phyloP scores from a whole-genome alignment of 2,329 filamentous ascomycete species.

The Colletotrichum eremochloae region DNA sequence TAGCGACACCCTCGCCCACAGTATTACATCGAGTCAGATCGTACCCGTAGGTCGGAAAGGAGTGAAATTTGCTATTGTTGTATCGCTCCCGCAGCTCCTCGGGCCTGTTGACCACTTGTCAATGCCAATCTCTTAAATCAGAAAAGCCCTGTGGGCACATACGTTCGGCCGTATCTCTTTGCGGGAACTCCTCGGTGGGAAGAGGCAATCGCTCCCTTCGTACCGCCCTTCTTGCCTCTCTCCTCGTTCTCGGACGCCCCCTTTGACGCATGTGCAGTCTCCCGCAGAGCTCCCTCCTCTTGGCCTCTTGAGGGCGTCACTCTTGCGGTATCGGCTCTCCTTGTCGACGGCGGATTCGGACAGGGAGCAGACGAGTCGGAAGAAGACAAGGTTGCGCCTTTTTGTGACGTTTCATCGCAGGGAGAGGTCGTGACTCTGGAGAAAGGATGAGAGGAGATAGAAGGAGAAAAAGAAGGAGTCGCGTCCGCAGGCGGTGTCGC shows the following conservation, averaged over 20 bases:
- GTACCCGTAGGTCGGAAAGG: constrained; percentile 38
- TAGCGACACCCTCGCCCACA: constrained; percentile 5
- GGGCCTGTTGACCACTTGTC: neutral
- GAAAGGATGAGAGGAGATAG: neutral
- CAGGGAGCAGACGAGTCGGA: constrained; percentile 15
- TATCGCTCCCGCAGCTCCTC: constrained; percentile 30
- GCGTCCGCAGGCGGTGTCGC: constrained; percentile 28
- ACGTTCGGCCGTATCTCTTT: constrained; percentile 3
- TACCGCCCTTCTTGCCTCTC: constrained; percentile 7
- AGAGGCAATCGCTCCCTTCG: neutral
- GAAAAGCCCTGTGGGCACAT: neutral
- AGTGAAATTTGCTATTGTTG: constrained; percentile 6
- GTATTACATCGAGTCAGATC: neutral
- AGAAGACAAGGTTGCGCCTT: constrained; percentile 14
- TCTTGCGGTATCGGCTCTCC: constrained; percentile 1
- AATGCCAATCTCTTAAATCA: neutral
- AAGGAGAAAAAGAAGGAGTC: constrained; percentile 5
- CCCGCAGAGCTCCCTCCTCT: constrained; percentile 20
- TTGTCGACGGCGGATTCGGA: neutral
- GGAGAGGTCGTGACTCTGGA: neutral
- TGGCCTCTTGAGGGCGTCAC: constrained; percentile 4
- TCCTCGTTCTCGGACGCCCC: constrained; percentile 3
- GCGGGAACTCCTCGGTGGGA: neutral
- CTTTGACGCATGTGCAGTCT: constrained; percentile 26
- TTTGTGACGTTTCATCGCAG: constrained; percentile 37